Base-by-base conservation (phyloP, 139 green algal species). In the Gonium pectorale region DNA sequence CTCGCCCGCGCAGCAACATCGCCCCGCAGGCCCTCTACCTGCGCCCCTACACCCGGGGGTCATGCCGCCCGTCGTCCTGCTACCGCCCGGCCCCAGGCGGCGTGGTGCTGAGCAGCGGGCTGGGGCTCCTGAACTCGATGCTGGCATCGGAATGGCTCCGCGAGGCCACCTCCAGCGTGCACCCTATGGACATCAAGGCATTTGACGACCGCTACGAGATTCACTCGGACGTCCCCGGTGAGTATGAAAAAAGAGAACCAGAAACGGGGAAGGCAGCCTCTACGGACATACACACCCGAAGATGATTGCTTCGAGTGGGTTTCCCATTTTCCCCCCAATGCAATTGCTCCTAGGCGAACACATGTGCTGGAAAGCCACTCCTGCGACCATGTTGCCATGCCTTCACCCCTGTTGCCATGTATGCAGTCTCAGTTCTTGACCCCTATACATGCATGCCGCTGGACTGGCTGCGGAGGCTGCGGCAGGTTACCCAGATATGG, bases 171-270 rank as follows among this genome's bases (percentile, higher is more conserved):
- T 43, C 40, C 2, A 27, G 29, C 38, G 59, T 68, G 38, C 54
- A 81, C 29, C 26, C 74, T 3, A 17, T 69, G 21, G 54, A 81
- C 38, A 54, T 81, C 40, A 0, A 31, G 37, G 44, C 74, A 8
- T 29, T 59, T 4, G 38, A 81, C 19, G 74, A 70, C 56, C 74
- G 74, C 38, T 81, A 81, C 59, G 56, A 70, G 56, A 38, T 81
- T 3, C 38, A 56, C 27, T 71, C 56, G 38, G 56, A 81, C 29
- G 70, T 54, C 38, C 74, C 74, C n/a, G 74, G 74, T 81, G 31
- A 27, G 68, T 75, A 51, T 4, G 38, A 2, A 5, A 3, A 49
- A 27, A 40, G 29, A 38, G 33, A 8, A 3, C 29, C 15, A n/a
- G n/a, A n/a, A 15, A 70, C 15, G 11, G 5, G 63, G 15, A 6